These are phyloP conservation scores for Dioscorea zingiberensis DNA, from an alignment of 106 monocot genomes.

Conservation along the genomic window DNA sequence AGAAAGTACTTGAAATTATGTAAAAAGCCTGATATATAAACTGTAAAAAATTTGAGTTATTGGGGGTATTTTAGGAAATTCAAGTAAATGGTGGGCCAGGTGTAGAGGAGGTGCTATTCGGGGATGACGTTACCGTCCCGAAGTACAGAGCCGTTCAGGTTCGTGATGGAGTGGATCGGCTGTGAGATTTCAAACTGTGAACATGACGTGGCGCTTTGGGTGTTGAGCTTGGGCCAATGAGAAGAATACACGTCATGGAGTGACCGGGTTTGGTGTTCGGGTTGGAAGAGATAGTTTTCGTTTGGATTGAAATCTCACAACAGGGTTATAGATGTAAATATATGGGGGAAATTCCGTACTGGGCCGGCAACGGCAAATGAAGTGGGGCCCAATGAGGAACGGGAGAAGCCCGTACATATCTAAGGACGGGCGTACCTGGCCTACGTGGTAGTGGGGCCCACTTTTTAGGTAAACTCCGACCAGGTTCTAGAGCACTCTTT, in stretches of 20 bases:
- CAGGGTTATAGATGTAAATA: background rate
- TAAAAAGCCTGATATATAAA: background rate
- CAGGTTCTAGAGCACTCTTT: too few relatives aligned
- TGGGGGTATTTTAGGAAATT: background rate
- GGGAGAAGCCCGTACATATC: conserved; percentile 21
- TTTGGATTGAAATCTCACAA: too few relatives aligned
- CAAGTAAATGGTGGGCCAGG: background rate
- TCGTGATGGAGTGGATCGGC: background rate
- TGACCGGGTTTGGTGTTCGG: background rate
- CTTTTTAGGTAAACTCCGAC: too few relatives aligned
- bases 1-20: too few relatives aligned
- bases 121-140: background rate
- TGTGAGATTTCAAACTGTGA: background rate
- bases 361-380: background rate
- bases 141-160: conserved; percentile 29
- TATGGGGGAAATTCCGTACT: conserved; percentile 7
- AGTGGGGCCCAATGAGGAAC: background rate
- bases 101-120: conserved; percentile 3
- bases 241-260: background rate
- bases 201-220: background rate
- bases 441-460: background rate
- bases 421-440: conserved; percentile 28
- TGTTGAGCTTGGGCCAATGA: background rate
- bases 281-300: background rate
- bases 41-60: background rate